phyloP scores from a whole-genome alignment of 2,329 filamentous ascomycete species.

The Rugonectria rugulosa region DNA sequence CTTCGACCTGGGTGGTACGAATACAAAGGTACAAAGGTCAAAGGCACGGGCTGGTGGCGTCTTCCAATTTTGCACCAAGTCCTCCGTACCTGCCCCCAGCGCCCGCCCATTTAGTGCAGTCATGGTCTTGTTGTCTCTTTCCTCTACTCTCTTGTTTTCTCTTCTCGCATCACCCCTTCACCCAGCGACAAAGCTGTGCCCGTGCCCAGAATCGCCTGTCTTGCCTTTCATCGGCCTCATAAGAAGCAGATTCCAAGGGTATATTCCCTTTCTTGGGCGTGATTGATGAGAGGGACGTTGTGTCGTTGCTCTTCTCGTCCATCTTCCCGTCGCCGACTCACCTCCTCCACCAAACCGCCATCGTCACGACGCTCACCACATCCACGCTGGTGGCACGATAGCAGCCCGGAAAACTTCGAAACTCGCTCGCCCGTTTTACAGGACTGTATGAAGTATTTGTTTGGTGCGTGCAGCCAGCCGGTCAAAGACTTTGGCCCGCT shows the following conservation, averaged over 20 bases:
- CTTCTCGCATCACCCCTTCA: slow-evolving; percentile 31
- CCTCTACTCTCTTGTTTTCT: slow-evolving; percentile 37
- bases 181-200: slow-evolving; percentile 34
- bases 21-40: too few species aligned
- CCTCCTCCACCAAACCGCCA: neutral
- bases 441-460: too few species aligned
- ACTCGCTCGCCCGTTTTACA: neutral
- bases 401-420: neutral
- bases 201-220: slow-evolving; percentile 35
- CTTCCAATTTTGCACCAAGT: too few species aligned
- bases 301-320: slow-evolving; percentile 8
- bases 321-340: slow-evolving; percentile 6
- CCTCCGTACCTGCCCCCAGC: neutral
- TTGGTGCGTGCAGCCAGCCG: slow-evolving; percentile 14
- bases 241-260: slow-evolving; percentile 39
- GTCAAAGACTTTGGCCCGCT: slow-evolving; percentile 11
- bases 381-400: neutral
- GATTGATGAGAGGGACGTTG: neutral
- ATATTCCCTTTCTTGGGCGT: slow-evolving; percentile 14
- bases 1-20: neutral
- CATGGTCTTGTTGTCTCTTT: slow-evolving; percentile 40
- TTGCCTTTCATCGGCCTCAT: slow-evolving; percentile 41
- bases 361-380: neutral
- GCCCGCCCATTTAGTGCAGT: slow-evolving; percentile 28
- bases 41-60: too few species aligned